Conservation (phyloP, 73 alveolate species). For the Tetrahymena malaccensis region DNA sequence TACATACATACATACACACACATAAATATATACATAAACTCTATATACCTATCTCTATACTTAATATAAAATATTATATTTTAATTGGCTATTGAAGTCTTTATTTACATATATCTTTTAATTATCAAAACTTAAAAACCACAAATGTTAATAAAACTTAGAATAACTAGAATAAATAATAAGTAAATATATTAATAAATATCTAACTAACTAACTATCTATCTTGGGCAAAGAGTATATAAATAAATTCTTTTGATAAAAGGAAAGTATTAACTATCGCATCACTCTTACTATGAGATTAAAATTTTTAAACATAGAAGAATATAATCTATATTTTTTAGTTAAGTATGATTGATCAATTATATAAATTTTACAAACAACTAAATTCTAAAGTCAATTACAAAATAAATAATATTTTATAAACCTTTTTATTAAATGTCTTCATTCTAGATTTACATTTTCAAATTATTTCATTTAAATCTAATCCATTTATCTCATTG, state of each 20-base stretch:
- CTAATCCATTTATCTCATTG: background rate
- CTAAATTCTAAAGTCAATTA: background rate
- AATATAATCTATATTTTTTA: too few relatives aligned
- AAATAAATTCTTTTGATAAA: too few relatives aligned
- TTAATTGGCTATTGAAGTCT: background rate
- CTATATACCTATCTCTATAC: background rate
- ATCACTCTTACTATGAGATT: background rate
- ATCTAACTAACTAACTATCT: background rate
- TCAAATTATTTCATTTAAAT: background rate
- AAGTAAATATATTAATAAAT: too few relatives aligned
- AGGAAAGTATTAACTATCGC: background rate
- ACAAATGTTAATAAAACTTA: background rate
- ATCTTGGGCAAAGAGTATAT: background rate
- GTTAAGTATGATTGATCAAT: background rate
- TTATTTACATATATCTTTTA: background rate
- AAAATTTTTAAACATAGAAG: background rate
- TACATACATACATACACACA: too few relatives aligned
- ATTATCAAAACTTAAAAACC: background rate
- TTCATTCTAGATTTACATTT: background rate
- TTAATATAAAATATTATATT: too few relatives aligned
- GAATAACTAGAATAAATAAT: too few relatives aligned
- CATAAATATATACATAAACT: too few relatives aligned
- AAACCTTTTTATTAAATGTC: background rate
- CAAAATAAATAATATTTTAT: background rate
- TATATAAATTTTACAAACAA: background rate